phyloP scores from a whole-genome alignment of 345 rosid species.

The Carallia brachiata region DNA sequence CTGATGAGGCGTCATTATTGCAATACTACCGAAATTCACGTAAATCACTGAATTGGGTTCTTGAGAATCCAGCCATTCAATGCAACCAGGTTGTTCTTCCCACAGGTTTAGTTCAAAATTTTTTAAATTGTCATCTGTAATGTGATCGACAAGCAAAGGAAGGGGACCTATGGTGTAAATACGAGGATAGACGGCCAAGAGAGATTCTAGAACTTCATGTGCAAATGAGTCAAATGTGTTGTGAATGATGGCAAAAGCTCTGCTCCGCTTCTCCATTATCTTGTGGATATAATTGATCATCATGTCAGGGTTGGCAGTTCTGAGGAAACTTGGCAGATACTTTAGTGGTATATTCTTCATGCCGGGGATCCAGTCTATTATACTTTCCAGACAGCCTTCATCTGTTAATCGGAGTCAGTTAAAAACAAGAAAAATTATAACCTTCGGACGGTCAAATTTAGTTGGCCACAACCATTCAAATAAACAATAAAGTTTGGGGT shows the following conservation, averaged over 20 bases:
- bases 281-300: not conserved
- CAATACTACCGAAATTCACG: slow-evolving; percentile 14
- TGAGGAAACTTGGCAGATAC: slow-evolving; percentile 6
- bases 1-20: slow-evolving; percentile 6
- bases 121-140: not conserved
- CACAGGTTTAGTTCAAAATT: slow-evolving; percentile 5
- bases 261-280: not conserved
- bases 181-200: not conserved
- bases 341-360: slow-evolving; percentile 1
- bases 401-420: no score
- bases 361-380: slow-evolving; percentile 1
- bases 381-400: not conserved
- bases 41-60: slow-evolving; percentile 7
- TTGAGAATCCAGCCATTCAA: slow-evolving; percentile 8
- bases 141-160: slow-evolving; percentile 1
- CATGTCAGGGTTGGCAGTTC: slow-evolving; percentile 5
- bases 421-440: no score
- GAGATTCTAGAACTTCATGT: not conserved
- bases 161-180: slow-evolving; percentile 12
- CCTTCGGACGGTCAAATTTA: no score
- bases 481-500: no score
- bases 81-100: slow-evolving; percentile 5
- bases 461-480: no score
- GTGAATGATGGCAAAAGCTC: not conserved
- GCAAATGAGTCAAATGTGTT: slow-evolving; percentile 2